phyloP scores from a whole-genome alignment of 257 asterid species.

The Rauvolfia tetraphylla region DNA sequence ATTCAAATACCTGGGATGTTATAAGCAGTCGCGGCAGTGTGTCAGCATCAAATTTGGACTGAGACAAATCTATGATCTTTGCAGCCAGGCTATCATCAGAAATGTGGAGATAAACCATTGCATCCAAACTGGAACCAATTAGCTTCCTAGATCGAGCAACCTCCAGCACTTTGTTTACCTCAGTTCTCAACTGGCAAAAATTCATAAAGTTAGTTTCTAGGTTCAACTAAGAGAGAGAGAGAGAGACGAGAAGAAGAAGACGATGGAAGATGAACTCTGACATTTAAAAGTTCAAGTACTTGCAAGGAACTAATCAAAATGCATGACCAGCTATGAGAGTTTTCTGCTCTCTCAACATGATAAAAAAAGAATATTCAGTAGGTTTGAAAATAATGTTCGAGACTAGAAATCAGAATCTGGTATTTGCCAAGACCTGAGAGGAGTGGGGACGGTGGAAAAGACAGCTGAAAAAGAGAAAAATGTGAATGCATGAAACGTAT shows the following conservation, averaged over 20 bases:
- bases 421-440: not conserved
- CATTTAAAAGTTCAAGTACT: not conserved
- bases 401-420: not conserved
- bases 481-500: not conserved
- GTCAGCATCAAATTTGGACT: conserved; percentile 71
- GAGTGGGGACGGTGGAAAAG: not conserved
- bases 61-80: conserved; percentile 45
- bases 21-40: conserved; percentile 73
- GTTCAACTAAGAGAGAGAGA: not conserved
- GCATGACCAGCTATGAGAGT: not conserved
- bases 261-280: too few species aligned
- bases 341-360: not conserved
- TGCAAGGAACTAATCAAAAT: not conserved
- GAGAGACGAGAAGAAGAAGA: too few species aligned
- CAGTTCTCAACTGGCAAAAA: conserved; percentile 75
- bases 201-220: not conserved
- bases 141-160: conserved; percentile 71
- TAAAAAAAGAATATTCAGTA: not conserved
- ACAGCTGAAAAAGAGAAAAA: not conserved
- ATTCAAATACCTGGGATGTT: conserved; percentile 76
- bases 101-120: conserved; percentile 72
- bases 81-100: conserved; percentile 50
- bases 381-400: not conserved
- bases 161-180: conserved; percentile 97
- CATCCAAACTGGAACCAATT: conserved; percentile 94